Evolutionary conservation across 2,329 filamentous ascomycete species (phyloP), one percentile per base, ranked within the genome.

Genomic region (Aspergillus transmontanensis): DNA sequence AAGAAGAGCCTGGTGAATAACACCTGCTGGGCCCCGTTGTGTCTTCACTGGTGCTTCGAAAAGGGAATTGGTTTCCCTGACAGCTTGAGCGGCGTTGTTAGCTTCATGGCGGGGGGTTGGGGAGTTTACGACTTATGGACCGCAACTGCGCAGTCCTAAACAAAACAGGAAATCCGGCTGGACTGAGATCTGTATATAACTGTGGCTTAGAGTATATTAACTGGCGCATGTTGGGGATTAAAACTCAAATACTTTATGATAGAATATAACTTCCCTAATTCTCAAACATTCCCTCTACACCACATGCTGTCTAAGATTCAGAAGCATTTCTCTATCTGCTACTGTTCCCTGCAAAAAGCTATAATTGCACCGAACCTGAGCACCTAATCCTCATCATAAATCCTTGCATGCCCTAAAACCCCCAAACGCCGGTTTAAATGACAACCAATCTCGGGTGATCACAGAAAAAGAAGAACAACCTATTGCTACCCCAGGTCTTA

Each of bases 11-110:
- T 94, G 59, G 82, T 88, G 23, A 85, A 89, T 48, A 93, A 93
- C 78, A 74, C 87, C 65, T 88, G 90, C 36, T 96, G 92, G 88
- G 87, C 91, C 61, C 93, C 94, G 36, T 82, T 96, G 75, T 94
- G 92, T 65, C 73, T 94, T 30, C 93, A 97, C 80, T 97, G 91
- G 90, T 90, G 92, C 71, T 76, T 89, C 46, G 87, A 91, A 64
- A 81, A 86, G 61, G 92, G 91, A 0, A 74, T 88, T 58, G 78
- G 77, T 11, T 76, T 91, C 60, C 83, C 84, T 41, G 86, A 89
- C 64, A 81, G 83, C 64, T 79, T 84, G 72, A 80, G 89, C 30
- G 89, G 87, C 0, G 71, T 86, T 28, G 79, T 87, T 58, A 89
- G 89, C 7, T 83, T 81, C 55, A 71, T 83, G 64, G 83, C 83